A percentile compares a stretch with the other conserved stretches of the same genome.
These are phyloP conservation scores for Pyrus pyrifolia DNA, from an alignment of 306 rosid genomes.

Conservation along the genomic window DNA sequence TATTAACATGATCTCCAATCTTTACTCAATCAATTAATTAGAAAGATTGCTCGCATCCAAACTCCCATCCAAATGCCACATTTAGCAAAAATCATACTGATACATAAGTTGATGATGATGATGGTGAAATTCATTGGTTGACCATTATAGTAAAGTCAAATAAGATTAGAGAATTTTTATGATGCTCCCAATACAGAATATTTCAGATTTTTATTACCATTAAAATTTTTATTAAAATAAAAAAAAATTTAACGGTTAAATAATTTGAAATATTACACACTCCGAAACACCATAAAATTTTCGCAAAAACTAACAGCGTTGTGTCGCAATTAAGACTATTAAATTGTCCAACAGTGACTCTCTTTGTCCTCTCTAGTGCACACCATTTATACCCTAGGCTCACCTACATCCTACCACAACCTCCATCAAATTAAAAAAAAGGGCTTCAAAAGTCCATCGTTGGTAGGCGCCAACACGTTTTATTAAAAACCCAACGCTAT, in stretches of 20 bases:
- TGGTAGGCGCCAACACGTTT: slow-evolving; percentile 2
- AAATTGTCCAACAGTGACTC: background rate
- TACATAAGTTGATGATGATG: background rate
- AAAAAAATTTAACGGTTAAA: too few relatives aligned
- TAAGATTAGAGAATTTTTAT: too few relatives aligned
- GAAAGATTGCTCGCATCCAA: background rate
- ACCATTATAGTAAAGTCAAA: background rate
- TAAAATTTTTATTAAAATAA: too few relatives aligned
- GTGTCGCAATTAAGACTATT: background rate
- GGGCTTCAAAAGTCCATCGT: background rate
- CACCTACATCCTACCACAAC: background rate
- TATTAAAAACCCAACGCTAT: too few relatives aligned
- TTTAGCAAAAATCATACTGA: background rate
- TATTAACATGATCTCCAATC: background rate
- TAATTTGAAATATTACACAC: too few relatives aligned
- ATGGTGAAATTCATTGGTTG: background rate
- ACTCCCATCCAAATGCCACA: background rate
- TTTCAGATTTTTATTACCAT: too few relatives aligned
- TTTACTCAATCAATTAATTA: background rate
- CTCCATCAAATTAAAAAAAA: background rate
- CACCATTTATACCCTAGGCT: background rate
- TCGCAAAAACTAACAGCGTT: background rate
- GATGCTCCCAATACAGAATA: too few relatives aligned
- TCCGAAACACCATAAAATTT: too few relatives aligned
- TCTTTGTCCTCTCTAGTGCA: background rate